Evolutionary conservation across 768 basidiomycete species (phyloP), one percentile per base, ranked within the genome.

Genomic region (Kwoniella sp.): DNA sequence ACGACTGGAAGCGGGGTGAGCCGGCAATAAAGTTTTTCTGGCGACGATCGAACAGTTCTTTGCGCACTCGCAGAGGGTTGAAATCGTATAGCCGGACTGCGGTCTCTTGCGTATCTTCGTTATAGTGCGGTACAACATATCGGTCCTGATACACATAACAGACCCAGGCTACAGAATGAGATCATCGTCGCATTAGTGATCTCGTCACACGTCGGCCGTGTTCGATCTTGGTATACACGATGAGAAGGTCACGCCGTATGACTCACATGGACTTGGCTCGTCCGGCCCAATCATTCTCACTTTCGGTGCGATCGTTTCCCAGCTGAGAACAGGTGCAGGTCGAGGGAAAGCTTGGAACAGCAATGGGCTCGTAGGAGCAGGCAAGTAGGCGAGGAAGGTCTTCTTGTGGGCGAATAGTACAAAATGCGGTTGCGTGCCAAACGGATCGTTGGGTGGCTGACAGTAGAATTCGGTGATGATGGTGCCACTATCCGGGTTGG

Each of bases 61-160:
- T 55, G 28, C 58, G 34, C 11, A 73, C 72, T 29, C 71, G 63
- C 4, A 76, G 45, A 7, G 74, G 79, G 55, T 78, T 73, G 52
- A 80, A 80, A 31, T 80, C 77, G 67, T 73, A 75, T 25, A 80
- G 48, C 9, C 65, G 61, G 22, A 54, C 68, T 31, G 22, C 62
- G 29, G 63, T 52, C 34, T 61, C 29, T 13, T 30, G 15, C 23
- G 30, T 25, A 25, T 34, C 13, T 22, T 45, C 11, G 22, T 53
- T 37, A 12, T 23, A 30, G 22, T 47, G 59, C 52, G 65, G 67
- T 2, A 67, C 69, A 20, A 77, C 68, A 65, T 73, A 80, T 29
- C 77, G 71, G 37, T 78, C 68, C 30, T 75, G 73, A 58, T 80
- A 80, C 37, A 80, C 73, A 55, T 76, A 80, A 34, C 76, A 77